Conservation (phyloP, 2,329 filamentous ascomycete genomes). For the Venturia effusa region DNA sequence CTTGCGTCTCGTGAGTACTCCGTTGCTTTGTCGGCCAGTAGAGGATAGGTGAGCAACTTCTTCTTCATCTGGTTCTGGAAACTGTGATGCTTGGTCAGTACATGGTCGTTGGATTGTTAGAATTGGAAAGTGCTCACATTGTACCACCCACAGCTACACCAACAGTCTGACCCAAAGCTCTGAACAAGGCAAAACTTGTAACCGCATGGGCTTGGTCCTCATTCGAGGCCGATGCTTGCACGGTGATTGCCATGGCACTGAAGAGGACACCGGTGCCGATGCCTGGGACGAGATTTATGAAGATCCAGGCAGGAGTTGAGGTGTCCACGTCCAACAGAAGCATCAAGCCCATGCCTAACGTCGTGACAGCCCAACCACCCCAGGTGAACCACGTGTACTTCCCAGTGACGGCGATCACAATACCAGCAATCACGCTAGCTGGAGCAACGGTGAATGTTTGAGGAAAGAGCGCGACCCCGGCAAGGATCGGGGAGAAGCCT, state of each 20-base stretch:
- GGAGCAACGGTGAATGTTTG: conserved; percentile 50
- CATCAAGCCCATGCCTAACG: conserved; percentile 47
- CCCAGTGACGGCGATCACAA: conserved; percentile 43
- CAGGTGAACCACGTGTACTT: conserved; percentile 51
- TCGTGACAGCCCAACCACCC: conserved; percentile 50
- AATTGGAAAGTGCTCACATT: conserved; percentile 24
- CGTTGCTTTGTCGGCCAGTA: conserved; percentile 36
- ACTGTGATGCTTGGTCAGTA: not conserved
- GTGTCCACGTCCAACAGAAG: conserved; percentile 40
- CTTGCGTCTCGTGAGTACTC: conserved; percentile 48
- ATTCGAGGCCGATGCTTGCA: conserved; percentile 49
- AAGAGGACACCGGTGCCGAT: conserved; percentile 55
- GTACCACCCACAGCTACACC: conserved; percentile 58
- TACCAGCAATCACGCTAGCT: conserved; percentile 44
- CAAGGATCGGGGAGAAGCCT: conserved; percentile 25
- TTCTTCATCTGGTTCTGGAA: conserved; percentile 55
- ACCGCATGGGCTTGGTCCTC: conserved; percentile 50
- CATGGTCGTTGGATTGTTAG: not conserved
- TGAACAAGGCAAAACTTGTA: conserved; percentile 57
- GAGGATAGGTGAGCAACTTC: conserved; percentile 38
- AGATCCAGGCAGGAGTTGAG: conserved; percentile 44
- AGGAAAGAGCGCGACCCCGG: conserved; percentile 30
- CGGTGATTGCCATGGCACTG: conserved; percentile 49
- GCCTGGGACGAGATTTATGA: conserved; percentile 49
- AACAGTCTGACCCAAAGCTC: conserved; percentile 52